Conservation (phyloP, 495 filamentous ascomycete species). For the Evansstolkia leycettana region DNA sequence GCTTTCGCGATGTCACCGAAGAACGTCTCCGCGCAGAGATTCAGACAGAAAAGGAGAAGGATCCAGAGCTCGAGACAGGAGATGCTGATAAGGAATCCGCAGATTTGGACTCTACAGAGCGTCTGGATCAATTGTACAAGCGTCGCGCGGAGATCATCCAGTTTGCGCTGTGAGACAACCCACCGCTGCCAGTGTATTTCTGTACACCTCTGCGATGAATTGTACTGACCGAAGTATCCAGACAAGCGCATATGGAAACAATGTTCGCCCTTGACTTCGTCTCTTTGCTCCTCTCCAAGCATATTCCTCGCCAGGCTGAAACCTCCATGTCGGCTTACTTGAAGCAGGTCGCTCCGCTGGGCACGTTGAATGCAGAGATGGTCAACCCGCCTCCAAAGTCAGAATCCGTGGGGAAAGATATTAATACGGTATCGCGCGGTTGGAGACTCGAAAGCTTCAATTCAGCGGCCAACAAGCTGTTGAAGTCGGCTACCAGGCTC, state of each 20-base stretch:
- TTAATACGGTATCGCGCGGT: slow-evolving; percentile 51
- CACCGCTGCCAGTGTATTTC: not conserved
- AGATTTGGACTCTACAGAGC: slow-evolving; percentile 27
- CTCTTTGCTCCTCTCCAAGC: slow-evolving; percentile 71
- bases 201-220: slow-evolving; percentile 1
- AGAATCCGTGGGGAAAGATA: slow-evolving; percentile 38
- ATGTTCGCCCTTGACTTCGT: slow-evolving; percentile 66
- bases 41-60: slow-evolving; percentile 31
- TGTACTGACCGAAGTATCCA: slow-evolving; percentile 14
- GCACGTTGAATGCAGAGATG: slow-evolving; percentile 66
- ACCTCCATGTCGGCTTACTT: slow-evolving; percentile 55
- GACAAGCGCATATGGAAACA: slow-evolving; percentile 53
- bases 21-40: slow-evolving; percentile 48
- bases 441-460: slow-evolving; percentile 70
- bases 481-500: slow-evolving; percentile 59
- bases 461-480: slow-evolving; percentile 57
- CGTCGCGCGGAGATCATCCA: slow-evolving; percentile 31
- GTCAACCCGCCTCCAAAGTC: slow-evolving; percentile 43
- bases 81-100: slow-evolving; percentile 16
- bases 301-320: slow-evolving; percentile 54
- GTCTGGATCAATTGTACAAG: slow-evolving; percentile 30
- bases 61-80: slow-evolving; percentile 24
- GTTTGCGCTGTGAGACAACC: slow-evolving; percentile 25
- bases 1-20: slow-evolving; percentile 59
- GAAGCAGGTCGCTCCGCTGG: slow-evolving; percentile 55